phyloP scores from a whole-genome alignment of 495 filamentous ascomycete species.

The Geoglossum glabrum region DNA sequence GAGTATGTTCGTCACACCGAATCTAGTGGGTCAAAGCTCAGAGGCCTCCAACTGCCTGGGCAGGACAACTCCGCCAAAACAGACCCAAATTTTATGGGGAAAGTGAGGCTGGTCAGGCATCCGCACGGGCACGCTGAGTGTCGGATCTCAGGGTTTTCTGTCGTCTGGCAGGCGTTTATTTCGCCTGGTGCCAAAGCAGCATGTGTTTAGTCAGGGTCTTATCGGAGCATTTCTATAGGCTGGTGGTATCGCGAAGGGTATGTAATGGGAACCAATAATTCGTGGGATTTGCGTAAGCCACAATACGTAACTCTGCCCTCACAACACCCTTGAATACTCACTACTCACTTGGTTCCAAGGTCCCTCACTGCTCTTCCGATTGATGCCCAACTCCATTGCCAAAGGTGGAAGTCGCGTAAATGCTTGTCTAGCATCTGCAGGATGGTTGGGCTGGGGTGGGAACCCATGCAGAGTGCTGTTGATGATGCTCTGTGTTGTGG shows the following conservation, averaged over 20 bases:
- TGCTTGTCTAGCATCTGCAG: too few relatives aligned
- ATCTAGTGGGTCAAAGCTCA: too few relatives aligned
- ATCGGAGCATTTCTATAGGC: background rate
- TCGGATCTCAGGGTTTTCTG: background rate
- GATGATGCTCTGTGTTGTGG: too few relatives aligned
- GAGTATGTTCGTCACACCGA: too few relatives aligned
- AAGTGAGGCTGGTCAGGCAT: background rate
- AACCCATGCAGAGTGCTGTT: too few relatives aligned
- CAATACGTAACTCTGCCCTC: background rate
- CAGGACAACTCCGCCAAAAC: background rate
- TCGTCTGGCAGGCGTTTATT: background rate
- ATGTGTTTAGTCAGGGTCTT: background rate
- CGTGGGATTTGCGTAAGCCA: background rate
- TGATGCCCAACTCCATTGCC: too few relatives aligned
- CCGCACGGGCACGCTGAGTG: background rate
- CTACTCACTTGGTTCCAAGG: background rate
- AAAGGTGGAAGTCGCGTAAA: too few relatives aligned
- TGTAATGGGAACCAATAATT: conserved; percentile 1
- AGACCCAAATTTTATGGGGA: background rate
- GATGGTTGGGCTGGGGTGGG: too few relatives aligned
- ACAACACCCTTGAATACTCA: background rate
- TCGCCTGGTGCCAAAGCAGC: background rate
- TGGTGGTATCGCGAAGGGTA: background rate
- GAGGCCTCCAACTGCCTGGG: background rate
- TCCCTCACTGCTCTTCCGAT: too few relatives aligned